Conservation (phyloP, 129 eudicot genomes). For the Flaveria brownii region DNA sequence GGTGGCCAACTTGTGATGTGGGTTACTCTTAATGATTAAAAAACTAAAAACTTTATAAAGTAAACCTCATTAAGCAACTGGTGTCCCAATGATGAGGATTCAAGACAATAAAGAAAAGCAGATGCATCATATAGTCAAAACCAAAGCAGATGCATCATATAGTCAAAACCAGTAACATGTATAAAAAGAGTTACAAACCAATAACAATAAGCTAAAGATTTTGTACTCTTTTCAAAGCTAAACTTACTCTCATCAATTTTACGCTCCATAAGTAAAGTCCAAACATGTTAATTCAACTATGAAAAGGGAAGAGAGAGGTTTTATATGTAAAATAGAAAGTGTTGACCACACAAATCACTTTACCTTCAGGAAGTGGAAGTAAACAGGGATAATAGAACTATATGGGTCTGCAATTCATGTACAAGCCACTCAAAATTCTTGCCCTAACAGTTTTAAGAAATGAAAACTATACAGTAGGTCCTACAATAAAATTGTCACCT, state of each 20-base stretch:
- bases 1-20: constrained; percentile 28
- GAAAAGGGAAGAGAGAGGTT: constrained; percentile 39
- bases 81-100: constrained; percentile 51
- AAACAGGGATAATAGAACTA: constrained; percentile 20
- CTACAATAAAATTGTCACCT: no score
- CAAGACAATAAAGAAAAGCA: constrained; percentile 50
- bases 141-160: no score
- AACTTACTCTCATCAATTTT: constrained; percentile 46
- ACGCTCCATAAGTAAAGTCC: constrained; percentile 39
- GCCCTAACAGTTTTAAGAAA: no score
- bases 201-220: constrained; percentile 40
- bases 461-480: no score
- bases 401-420: no score
- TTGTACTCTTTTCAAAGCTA: constrained; percentile 46
- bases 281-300: constrained; percentile 49
- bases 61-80: constrained; percentile 45
- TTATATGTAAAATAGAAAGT: constrained; percentile 54
- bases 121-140: constrained; percentile 34
- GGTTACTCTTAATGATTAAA: constrained; percentile 25
- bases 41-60: constrained; percentile 34
- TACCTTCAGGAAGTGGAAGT: constrained; percentile 42
- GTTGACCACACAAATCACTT: constrained; percentile 95
- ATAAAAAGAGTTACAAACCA: constrained; percentile 63
- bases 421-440: no score
- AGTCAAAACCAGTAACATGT: constrained; percentile 41